Base-by-base conservation (phyloP, 805 yeast genomes). In the Cyberlindnera euphorbiae region DNA sequence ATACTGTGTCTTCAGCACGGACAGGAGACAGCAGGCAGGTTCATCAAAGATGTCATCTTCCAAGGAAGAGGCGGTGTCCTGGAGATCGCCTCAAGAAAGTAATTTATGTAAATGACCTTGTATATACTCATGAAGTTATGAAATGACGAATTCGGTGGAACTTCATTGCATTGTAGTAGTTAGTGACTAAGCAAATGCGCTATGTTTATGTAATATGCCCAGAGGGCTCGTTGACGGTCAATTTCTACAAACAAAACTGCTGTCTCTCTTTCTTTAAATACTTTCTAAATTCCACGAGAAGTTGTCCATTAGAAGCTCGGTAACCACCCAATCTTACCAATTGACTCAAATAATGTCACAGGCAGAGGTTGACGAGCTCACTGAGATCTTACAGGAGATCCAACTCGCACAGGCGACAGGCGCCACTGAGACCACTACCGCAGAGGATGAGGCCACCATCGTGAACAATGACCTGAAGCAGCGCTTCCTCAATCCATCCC, bases 401-500 rank as follows among this genome's bases (percentile, higher is more conserved):
- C 36, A 34, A 12, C 15, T 38, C 22, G 22, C 9, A 7, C 22
- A 19, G 9, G 7, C 22, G 9, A 19, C 9, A 19, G 22, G 9
- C 22, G 6, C 6, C 17, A 19, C 8, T 16, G 22, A 11, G n/a
- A 17, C n/a, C 22, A 6, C 27, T 21, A 3, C 38, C 35, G 18
- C 14, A 13, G 8, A 32, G 28, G 10, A 16, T 15, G 32, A 35
- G n/a, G n/a, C n/a, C n/a, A n/a, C n/a, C n/a, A n/a, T n/a, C 37
- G 25, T 41, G 10, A 47, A 46, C 6, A 41, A 51, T 4, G 49
- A 44, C 6, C 45, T 66, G 24, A 47, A 46, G 42, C 49, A 60
- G 0, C 71, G 67, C 31, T 78, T 76, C 35, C 62, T 88, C 24
- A 71, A 69, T 12, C 95, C 96, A 0, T 69, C 79, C 0, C 66